These are phyloP conservation scores for Arachis stenosperma DNA, from an alignment of 306 rosid genomes.

Conservation along the genomic window DNA sequence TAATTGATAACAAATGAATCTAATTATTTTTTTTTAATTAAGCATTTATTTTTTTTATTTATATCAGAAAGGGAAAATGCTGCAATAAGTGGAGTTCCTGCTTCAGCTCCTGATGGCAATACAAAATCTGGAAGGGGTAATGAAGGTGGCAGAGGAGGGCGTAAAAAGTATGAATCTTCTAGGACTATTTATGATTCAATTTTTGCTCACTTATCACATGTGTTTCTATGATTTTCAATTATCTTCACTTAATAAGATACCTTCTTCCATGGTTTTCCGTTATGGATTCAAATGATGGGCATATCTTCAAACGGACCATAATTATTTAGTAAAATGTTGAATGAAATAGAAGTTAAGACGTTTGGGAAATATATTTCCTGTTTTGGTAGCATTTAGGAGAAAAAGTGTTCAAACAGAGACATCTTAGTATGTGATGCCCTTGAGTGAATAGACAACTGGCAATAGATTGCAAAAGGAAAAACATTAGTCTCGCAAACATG, in stretches of 20 bases:
- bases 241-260: slow-evolving; percentile 10
- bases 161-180: slow-evolving; percentile 65
- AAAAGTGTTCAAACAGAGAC: background rate
- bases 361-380: background rate
- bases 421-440: slow-evolving; percentile 17
- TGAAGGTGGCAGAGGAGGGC: slow-evolving; percentile 83
- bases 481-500: background rate
- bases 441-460: slow-evolving; percentile 5
- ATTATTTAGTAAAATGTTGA: background rate
- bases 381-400: background rate
- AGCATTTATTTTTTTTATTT: slow-evolving; percentile 19
- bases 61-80: slow-evolving; percentile 70
- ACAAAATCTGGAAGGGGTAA: slow-evolving; percentile 67
- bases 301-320: slow-evolving; percentile 3
- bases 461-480: slow-evolving; percentile 12
- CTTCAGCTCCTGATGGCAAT: slow-evolving; percentile 60
- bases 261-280: slow-evolving; percentile 12
- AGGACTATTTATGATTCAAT: slow-evolving; percentile 12
- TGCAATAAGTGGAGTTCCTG: slow-evolving; percentile 52
- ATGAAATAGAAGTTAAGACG: slow-evolving; percentile 2
- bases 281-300: slow-evolving; percentile 17
- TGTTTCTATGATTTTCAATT: slow-evolving; percentile 17
- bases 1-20: slow-evolving; percentile 5
- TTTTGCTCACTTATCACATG: slow-evolving; percentile 28
- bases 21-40: slow-evolving; percentile 10